Evolutionary conservation across 2,329 filamentous ascomycete species (phyloP).

Genomic region (Venturia effusa): DNA sequence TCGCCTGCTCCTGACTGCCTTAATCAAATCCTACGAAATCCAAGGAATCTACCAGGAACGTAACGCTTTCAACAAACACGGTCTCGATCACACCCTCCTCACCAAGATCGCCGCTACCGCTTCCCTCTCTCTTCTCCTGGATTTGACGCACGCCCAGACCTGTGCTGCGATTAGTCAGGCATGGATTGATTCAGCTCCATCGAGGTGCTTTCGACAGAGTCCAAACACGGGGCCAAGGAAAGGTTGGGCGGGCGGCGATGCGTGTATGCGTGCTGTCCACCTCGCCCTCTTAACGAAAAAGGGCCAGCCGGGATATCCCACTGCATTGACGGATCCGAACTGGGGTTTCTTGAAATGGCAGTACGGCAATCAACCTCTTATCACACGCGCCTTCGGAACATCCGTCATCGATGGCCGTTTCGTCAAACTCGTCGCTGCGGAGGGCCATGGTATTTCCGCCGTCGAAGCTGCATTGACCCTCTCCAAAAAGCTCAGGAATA

Average conservation of each 20-base stretch:
- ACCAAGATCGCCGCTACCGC: slow-evolving; percentile 32
- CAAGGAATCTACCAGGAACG: slow-evolving; percentile 27
- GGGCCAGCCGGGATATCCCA: slow-evolving; percentile 21
- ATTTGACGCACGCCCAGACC: slow-evolving; percentile 23
- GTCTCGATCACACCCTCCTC: slow-evolving; percentile 32
- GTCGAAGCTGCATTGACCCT: slow-evolving; percentile 12
- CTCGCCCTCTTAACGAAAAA: slow-evolving; percentile 21
- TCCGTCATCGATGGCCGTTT: background rate
- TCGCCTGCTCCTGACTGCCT: slow-evolving; percentile 21
- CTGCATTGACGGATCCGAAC: slow-evolving; percentile 21
- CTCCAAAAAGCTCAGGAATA: background rate
- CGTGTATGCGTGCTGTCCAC: slow-evolving; percentile 30
- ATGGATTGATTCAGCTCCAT: slow-evolving; percentile 29
- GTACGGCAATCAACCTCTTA: background rate
- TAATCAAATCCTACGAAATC: slow-evolving; percentile 34
- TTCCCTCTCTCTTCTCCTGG: slow-evolving; percentile 28
- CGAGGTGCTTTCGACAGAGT: slow-evolving; percentile 24
- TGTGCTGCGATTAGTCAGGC: slow-evolving; percentile 27
- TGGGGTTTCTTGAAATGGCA: slow-evolving; percentile 26
- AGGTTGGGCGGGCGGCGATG: slow-evolving; percentile 33
- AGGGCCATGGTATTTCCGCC: background rate
- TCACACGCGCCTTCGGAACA: background rate
- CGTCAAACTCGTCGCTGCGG: background rate
- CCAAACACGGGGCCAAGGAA: slow-evolving; percentile 29
- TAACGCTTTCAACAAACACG: slow-evolving; percentile 30